Evolutionary conservation across 805 yeast species (phyloP), one percentile per base, ranked within the genome.

Genomic region (Myxozyma udenii): DNA sequence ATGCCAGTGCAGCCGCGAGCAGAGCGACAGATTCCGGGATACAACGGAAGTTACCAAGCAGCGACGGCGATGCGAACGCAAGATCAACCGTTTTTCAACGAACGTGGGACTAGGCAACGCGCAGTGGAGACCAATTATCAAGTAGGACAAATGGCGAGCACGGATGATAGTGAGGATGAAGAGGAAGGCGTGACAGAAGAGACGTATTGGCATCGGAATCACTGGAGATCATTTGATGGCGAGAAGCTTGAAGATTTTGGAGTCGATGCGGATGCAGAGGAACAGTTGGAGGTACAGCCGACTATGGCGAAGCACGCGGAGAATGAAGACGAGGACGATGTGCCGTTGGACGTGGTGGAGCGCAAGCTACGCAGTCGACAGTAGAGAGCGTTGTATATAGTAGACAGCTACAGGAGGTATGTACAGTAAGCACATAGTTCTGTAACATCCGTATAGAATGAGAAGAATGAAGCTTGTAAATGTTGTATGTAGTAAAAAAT

Each of bases 181-280:
- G 33, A 28, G 33, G 33, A 9, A 9, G 53, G 46, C 21, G 33
- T 44, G 39, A 41, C 19, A 3, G 39, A n/a, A 74, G 72, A 53
- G 73, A 76, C 16, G 55, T 78, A 43, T 53, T 69, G 26, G 67
- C 62, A 52, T 47, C 69, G 62, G 61, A 35, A 40, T 28, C 45
- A 53, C 26, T 55, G 58, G 58, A 43, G 39, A 18, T 50, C 55
- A 16, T 47, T 49, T 52, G 75, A 84, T 65, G 98, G 98, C n/a
- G 97, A 91, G 63, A 77, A 77, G 11, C 70, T 91, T 41, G 77
- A 77, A 36, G 96, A 88, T 68, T 90, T 80, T 66, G 98, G 98
- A 0, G 98, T 91, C 2, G 97, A 90, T 64, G 52, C 78, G 5
- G 84, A 80, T 1, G 80, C 81, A 2, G 89, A 83, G 21, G 30